A percentile compares a stretch with the other conserved stretches of the same genome.
phyloP scores from a whole-genome alignment of 1,284 basidiomycete genomes.

The Ustilago sp. region DNA sequence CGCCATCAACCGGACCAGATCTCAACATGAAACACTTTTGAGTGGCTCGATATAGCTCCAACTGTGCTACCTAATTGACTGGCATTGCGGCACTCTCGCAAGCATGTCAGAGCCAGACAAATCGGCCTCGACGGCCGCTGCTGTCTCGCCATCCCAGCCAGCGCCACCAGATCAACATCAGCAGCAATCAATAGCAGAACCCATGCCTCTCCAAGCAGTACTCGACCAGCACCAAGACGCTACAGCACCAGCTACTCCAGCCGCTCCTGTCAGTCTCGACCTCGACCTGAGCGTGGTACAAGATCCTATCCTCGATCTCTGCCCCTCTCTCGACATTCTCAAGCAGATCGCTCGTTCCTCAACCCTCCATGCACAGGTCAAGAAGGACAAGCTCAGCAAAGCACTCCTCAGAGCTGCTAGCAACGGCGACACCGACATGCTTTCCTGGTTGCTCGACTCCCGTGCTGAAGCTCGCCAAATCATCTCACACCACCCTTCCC shows the following conservation, averaged over 20 bases:
- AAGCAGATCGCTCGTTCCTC: conserved; percentile 36
- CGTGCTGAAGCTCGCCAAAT: conserved; percentile 31
- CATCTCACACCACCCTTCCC: conserved; percentile 14
- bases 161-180: not conserved
- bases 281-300: conserved; percentile 42
- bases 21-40: not conserved
- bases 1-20: not conserved
- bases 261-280: conserved; percentile 22
- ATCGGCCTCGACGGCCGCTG: not conserved
- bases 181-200: not conserved
- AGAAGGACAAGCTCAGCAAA: conserved; percentile 34
- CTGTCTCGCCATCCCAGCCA: not conserved
- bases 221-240: not conserved
- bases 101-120: not conserved
- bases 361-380: conserved; percentile 11
- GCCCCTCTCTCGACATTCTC: conserved; percentile 52
- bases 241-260: not conserved
- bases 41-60: not conserved
- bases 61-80: no score
- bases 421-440: conserved; percentile 60
- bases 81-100: not conserved
- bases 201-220: conserved; percentile 14
- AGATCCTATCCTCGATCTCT: conserved; percentile 54
- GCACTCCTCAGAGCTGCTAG: conserved; percentile 53
- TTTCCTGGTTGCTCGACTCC: conserved; percentile 57